Conservation (phyloP, 306 rosid genomes). For the Luffa aegyptiaca region DNA sequence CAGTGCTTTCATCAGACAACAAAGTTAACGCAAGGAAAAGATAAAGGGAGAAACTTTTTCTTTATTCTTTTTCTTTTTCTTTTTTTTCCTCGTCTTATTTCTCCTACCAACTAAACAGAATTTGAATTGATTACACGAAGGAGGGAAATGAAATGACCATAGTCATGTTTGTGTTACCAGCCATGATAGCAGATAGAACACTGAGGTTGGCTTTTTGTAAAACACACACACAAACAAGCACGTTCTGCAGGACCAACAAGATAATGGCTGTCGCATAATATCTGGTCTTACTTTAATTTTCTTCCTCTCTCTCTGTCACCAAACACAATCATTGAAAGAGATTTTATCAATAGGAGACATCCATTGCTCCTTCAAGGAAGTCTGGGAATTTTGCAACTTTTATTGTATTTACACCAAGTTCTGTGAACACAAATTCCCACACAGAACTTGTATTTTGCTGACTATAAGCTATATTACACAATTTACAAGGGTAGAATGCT, state of each 20-base stretch:
- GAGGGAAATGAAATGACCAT: neutral
- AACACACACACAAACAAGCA: neutral
- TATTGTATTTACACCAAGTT: neutral
- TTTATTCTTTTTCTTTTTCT: too few species aligned
- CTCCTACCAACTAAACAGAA: neutral
- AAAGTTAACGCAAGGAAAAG: neutral
- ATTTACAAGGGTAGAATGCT: neutral
- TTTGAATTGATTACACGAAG: neutral
- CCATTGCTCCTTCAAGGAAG: neutral
- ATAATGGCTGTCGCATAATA: neutral
- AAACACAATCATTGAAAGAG: neutral
- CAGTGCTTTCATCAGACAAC: neutral
- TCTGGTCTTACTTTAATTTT: neutral
- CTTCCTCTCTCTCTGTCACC: neutral
- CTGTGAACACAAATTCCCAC: neutral
- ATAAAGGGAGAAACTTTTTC: neutral
- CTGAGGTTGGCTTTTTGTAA: neutral
- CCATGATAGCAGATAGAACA: neutral
- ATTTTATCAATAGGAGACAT: neutral
- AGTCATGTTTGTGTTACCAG: neutral
- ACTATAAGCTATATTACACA: slow-evolving; percentile 3
- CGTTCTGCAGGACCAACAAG: neutral
- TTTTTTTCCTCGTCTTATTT: neutral
- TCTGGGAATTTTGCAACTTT: neutral
- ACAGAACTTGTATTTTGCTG: neutral